These are phyloP conservation scores for Catenaria anguillulae DNA, from an alignment of 371 early-diverging fungal genomes.

Conservation along the genomic window DNA sequence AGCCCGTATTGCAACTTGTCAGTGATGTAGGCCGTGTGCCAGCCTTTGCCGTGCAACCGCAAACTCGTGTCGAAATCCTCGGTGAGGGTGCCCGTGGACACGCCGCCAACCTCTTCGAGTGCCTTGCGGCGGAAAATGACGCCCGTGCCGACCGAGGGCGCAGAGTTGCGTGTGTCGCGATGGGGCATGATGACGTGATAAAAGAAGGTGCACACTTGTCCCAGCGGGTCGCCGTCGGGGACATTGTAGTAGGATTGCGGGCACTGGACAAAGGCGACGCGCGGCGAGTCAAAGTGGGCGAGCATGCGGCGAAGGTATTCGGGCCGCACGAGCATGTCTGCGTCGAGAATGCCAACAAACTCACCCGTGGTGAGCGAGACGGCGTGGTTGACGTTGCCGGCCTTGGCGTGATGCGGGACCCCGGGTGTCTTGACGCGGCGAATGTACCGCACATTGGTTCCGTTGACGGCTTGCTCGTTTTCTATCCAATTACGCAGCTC, in stretches of 20 bases:
- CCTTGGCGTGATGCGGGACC: slow-evolving; percentile 15
- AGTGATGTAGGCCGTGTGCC: slow-evolving; percentile 5
- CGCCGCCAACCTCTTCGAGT: slow-evolving; percentile 7
- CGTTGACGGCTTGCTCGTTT: slow-evolving; percentile 4
- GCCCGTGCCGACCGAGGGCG: slow-evolving; percentile 8
- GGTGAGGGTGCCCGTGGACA: slow-evolving; percentile 8
- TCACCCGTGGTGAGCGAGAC: slow-evolving; percentile 10
- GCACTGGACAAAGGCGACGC: slow-evolving; percentile 8
- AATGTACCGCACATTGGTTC: slow-evolving; percentile 7
- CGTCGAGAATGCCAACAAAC: slow-evolving; percentile 13
- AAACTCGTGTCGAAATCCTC: slow-evolving; percentile 10
- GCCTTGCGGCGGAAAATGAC: slow-evolving; percentile 9
- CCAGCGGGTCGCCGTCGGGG: slow-evolving; percentile 10
- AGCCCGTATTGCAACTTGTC: slow-evolving; percentile 8
- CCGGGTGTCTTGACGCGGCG: slow-evolving; percentile 7
- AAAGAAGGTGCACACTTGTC: slow-evolving; percentile 6
- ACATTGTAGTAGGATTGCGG: slow-evolving; percentile 11
- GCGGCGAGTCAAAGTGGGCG: neutral
- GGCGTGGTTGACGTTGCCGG: slow-evolving; percentile 17
- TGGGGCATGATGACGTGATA: slow-evolving; percentile 8
- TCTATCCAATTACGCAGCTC: slow-evolving; percentile 7
- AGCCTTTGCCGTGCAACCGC: neutral
- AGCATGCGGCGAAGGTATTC: slow-evolving; percentile 5
- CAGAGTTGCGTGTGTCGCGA: slow-evolving; percentile 8
- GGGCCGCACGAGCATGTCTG: slow-evolving; percentile 11